Evolutionary conservation across 2,329 filamentous ascomycete species (phyloP), one percentile per base, ranked within the genome.

Genomic region (Piedraia hortae): DNA sequence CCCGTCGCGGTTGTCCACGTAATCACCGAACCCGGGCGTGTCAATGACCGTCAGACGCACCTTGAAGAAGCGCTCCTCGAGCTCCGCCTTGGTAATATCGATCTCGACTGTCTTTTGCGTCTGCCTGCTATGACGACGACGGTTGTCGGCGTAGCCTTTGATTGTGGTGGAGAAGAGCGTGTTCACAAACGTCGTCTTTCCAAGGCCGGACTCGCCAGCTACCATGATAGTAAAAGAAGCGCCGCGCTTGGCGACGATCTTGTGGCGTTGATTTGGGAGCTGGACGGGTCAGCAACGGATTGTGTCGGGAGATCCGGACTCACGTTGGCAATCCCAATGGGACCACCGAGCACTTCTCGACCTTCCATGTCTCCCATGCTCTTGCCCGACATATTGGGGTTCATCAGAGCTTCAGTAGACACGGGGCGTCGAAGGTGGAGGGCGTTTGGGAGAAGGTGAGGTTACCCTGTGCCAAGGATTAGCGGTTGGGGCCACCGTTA

Each of bases 41-140:
- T 97, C 85, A 47, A 97, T 97, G 43, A 97, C 85, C 33, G 85
- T 97, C 44, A 97, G 57, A 46, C 85, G 85, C 47, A 97, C 85
- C 64, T 97, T 97, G 71, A 97, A 97, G 62, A 97, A 97, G 60
- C 97, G 97, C 70, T 97, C 85, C 56, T 97, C 85, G 32, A 97
- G 59, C 59, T 97, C 85, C 28, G 85, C 85, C 64, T 97, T 97
- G 50, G 85, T 97, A 47, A 97, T 97, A 53, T 97, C 85, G 39
- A 97, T 97, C 59, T 97, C 88, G 34, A 97, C 85, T 6, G 85
- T 97, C 65, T 93, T 93, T 59, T 97, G 85, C 37, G 93, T 66
- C 59, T 97, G 85, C 67, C 97, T 97, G 55, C 85, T 75, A 53
- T 97, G 85, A 45, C 85, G 75, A 53, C 78, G 74, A 63, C 90